Percentiles rank a stretch among this genome's conserved stretches.
Conservation (phyloP, 225 moss, liverwort and hornwort genomes). For the Lunularia cruciata region DNA sequence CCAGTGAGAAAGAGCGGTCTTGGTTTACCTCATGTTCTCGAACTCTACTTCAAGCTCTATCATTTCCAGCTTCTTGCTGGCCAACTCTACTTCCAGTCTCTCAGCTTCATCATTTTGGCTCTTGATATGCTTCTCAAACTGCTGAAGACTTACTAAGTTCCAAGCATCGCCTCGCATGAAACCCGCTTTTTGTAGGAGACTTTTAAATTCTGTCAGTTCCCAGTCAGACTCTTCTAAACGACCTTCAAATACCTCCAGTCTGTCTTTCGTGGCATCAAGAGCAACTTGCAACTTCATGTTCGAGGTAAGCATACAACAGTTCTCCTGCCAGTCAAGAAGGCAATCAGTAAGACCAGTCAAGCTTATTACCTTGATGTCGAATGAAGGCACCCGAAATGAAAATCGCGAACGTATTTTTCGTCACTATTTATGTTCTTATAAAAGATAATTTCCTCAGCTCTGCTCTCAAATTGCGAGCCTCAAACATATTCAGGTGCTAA, state of each 20-base stretch:
- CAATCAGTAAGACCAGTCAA: neutral
- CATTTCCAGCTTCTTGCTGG: slow-evolving; percentile 50
- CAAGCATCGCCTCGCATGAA: slow-evolving; percentile 27
- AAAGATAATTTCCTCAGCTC: too few relatives aligned
- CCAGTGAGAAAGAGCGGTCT: too few relatives aligned
- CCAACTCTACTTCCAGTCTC: slow-evolving; percentile 36
- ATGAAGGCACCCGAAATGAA: too few relatives aligned
- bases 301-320: slow-evolving; percentile 41
- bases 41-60: slow-evolving; percentile 51
- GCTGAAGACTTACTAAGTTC: slow-evolving; percentile 30
- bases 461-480: too few relatives aligned
- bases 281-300: slow-evolving; percentile 60
- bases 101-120: slow-evolving; percentile 24
- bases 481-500: too few relatives aligned
- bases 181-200: slow-evolving; percentile 33
- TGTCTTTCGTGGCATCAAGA: slow-evolving; percentile 44
- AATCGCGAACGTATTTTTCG: too few relatives aligned
- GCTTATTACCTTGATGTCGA: neutral
- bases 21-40: slow-evolving; percentile 65
- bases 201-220: slow-evolving; percentile 37
- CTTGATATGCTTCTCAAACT: slow-evolving; percentile 34
- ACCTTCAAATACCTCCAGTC: slow-evolving; percentile 52
- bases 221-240: slow-evolving; percentile 47
- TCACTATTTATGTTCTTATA: too few relatives aligned
- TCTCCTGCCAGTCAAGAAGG: slow-evolving; percentile 40